A percentile compares a stretch with the other conserved stretches of the same genome.
These are phyloP conservation scores for Exophiala sideris DNA, from an alignment of 2,329 filamentous ascomycete genomes.

Conservation along the genomic window DNA sequence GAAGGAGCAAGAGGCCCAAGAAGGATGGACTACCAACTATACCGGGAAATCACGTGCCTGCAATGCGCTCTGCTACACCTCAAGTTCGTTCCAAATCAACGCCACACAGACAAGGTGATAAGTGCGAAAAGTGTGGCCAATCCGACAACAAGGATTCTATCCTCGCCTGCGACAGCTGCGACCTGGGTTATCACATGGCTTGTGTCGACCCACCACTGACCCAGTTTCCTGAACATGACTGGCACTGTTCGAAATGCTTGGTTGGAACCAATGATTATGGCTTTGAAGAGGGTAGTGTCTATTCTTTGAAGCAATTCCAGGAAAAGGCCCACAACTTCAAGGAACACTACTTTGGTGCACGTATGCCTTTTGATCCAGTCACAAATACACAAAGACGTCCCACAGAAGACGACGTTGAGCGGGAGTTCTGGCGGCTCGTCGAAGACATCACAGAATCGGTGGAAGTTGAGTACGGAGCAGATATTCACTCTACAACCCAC, in stretches of 20 bases:
- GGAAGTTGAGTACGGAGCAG: constrained; percentile 95
- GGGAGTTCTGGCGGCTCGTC: constrained; percentile 94
- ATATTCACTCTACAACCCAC: constrained; percentile 97
- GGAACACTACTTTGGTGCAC: constrained; percentile 84
- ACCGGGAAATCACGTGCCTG: constrained; percentile 90
- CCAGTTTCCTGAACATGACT: constrained; percentile 75
- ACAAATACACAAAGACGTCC: constrained; percentile 76
- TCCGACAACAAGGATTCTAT: constrained; percentile 69
- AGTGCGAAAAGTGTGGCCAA: constrained; percentile 83
- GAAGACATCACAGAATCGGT: constrained; percentile 92
- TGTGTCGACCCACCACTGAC: constrained; percentile 86
- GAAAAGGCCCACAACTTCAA: constrained; percentile 95
- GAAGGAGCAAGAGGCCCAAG: constrained; percentile 88
- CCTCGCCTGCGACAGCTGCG: constrained; percentile 85
- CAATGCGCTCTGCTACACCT: constrained; percentile 74
- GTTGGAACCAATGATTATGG: constrained; percentile 96
- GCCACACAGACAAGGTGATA: constrained; percentile 59
- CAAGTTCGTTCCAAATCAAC: constrained; percentile 57
- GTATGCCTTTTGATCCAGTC: constrained; percentile 82
- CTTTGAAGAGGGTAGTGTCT: constrained; percentile 93
- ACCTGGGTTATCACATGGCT: constrained; percentile 78
- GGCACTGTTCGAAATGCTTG: constrained; percentile 93
- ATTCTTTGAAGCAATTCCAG: constrained; percentile 93
- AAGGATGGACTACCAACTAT: constrained; percentile 76
- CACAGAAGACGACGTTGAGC: constrained; percentile 92